These are phyloP conservation scores for Gnomoniopsis sp. DNA, from an alignment of 2,329 filamentous ascomycete species.

Conservation along the genomic window DNA sequence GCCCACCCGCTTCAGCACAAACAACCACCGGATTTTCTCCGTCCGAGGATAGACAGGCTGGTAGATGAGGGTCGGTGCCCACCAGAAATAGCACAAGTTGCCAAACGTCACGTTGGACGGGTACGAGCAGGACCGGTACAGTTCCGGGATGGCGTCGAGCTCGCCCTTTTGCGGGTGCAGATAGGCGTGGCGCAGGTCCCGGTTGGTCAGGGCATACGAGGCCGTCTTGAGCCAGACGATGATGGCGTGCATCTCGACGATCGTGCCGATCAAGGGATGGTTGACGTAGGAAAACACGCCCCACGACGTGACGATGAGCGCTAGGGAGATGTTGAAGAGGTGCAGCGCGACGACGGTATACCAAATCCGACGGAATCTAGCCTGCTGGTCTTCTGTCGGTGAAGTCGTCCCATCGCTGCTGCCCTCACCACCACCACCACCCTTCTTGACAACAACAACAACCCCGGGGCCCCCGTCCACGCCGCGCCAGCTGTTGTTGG, in stretches of 20 bases:
- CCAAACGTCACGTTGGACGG: conserved; percentile 83
- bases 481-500: background rate
- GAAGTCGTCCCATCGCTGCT: conserved; percentile 48
- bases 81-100: conserved; percentile 96
- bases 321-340: conserved; percentile 76
- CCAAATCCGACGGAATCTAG: conserved; percentile 74
- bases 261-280: conserved; percentile 88
- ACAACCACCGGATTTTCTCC: conserved; percentile 76
- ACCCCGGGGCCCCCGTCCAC: background rate
- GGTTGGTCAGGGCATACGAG: conserved; percentile 94
- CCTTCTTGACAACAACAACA: background rate
- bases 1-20: conserved; percentile 76
- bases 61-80: conserved; percentile 93
- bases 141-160: conserved; percentile 68
- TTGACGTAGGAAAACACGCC: conserved; percentile 89
- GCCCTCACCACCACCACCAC: conserved; percentile 42
- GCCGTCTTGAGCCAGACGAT: conserved; percentile 96
- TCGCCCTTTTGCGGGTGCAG: conserved; percentile 70
- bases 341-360: conserved; percentile 75
- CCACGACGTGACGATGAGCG: conserved; percentile 74
- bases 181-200: conserved; percentile 87
- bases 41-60: conserved; percentile 94
- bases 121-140: conserved; percentile 83
- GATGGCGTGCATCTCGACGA: conserved; percentile 87
- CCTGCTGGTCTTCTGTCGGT: conserved; percentile 58